A percentile compares a stretch with the other conserved stretches of the same genome.
Conservation (phyloP, 1,284 basidiomycete species). For the Tilletia caries region DNA sequence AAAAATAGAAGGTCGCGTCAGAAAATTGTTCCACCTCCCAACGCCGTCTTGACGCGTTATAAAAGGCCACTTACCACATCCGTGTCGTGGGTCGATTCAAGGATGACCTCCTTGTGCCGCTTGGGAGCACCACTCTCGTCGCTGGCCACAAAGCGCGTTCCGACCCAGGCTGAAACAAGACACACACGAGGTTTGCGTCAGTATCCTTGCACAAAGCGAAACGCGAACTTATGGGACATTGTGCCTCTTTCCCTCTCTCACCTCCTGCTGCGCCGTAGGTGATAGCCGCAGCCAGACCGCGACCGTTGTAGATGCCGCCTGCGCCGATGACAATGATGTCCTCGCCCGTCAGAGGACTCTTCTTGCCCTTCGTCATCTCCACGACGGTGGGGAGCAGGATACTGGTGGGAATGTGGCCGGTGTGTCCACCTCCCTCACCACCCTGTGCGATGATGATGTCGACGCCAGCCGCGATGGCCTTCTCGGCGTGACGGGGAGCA, state of each 20-base stretch:
- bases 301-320: conserved; percentile 43
- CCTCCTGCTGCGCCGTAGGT: conserved; percentile 37
- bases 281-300: conserved; percentile 41
- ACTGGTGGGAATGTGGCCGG: conserved; percentile 42
- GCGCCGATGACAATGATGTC: conserved; percentile 42
- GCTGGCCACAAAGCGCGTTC: conserved; percentile 79
- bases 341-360: conserved; percentile 43
- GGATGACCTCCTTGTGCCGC: conserved; percentile 46
- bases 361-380: conserved; percentile 39
- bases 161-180: conserved; percentile 53
- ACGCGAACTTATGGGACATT: background rate
- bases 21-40: too few species aligned
- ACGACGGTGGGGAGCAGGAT: conserved; percentile 43
- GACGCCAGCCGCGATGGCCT: conserved; percentile 40
- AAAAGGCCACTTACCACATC: conserved; percentile 22
- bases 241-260: background rate
- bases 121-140: conserved; percentile 42
- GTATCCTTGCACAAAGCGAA: too few species aligned
- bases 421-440: conserved; percentile 48
- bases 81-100: conserved; percentile 45
- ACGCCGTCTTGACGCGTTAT: background rate
- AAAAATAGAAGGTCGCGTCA: background rate
- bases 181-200: background rate
- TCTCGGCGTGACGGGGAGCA: conserved; percentile 47
- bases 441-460: conserved; percentile 51